Conservation (phyloP, 805 yeast species). For the Myxozyma geophila region DNA sequence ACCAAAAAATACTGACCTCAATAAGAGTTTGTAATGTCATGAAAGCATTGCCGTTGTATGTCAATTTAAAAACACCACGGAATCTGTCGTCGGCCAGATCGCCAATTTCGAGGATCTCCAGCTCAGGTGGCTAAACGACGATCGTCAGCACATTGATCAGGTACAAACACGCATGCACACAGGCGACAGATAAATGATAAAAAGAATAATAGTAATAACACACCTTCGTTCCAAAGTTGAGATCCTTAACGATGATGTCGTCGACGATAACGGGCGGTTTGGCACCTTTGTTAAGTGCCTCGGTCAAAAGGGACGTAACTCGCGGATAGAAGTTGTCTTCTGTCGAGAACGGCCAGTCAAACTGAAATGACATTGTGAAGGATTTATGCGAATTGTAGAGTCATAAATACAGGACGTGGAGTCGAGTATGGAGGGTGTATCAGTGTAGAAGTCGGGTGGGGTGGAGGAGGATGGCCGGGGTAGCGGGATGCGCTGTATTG, state of each 20-base stretch:
- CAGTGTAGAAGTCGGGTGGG: no score
- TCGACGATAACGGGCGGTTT: constrained; percentile 71
- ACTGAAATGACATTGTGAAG: constrained; percentile 68
- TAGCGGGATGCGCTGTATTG: no score
- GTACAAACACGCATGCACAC: neutral
- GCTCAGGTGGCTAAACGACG: constrained; percentile 56
- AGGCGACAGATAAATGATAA: neutral
- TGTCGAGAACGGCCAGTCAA: constrained; percentile 77
- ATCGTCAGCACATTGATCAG: neutral
- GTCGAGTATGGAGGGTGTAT: neutral
- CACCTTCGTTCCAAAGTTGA: constrained; percentile 69
- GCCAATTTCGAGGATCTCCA: constrained; percentile 82
- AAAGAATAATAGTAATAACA: neutral
- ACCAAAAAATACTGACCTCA: constrained; percentile 24
- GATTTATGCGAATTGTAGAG: neutral
- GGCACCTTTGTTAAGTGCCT: constrained; percentile 73
- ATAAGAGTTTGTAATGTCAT: constrained; percentile 77
- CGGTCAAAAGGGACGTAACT: constrained; percentile 68
- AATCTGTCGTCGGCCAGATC: constrained; percentile 76
- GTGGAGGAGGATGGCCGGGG: no score
- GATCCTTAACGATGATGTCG: constrained; percentile 66
- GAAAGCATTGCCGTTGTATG: constrained; percentile 74
- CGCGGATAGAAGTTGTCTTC: constrained; percentile 64
- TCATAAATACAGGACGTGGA: neutral
- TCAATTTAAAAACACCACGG: constrained; percentile 79